Conservation (phyloP, 306 rosid species). For the Trifolium repens region DNA sequence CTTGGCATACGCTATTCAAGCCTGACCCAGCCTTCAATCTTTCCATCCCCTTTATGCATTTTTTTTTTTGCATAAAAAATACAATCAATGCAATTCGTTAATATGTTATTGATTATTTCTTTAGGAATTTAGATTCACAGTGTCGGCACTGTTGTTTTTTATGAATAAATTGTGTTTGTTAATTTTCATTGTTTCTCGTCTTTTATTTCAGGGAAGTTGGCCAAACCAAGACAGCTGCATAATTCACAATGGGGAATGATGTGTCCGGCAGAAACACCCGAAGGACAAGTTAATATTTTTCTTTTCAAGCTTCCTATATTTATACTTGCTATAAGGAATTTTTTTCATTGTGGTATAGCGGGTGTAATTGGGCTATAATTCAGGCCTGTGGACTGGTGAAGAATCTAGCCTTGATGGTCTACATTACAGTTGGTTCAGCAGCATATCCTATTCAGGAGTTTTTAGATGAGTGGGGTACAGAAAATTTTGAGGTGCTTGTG, state of each 20-base stretch:
- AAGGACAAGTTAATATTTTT: conserved; percentile 82
- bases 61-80: conserved; percentile 20
- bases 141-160: background rate
- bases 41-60: conserved; percentile 9
- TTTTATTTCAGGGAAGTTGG: conserved; percentile 78
- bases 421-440: conserved; percentile 97
- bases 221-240: conserved; percentile 94
- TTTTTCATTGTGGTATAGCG: conserved; percentile 28
- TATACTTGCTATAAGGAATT: conserved; percentile 7
- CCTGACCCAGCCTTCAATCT: conserved; percentile 1
- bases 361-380: conserved; percentile 39
- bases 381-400: conserved; percentile 99
- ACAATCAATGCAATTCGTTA: conserved; percentile 4
- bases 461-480: conserved; percentile 99
- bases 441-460: conserved; percentile 96
- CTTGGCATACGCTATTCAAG: conserved; percentile 13
- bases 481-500: conserved; percentile 83
- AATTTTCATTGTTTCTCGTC: conserved; percentile 27
- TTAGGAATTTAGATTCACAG: background rate
- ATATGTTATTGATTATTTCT: background rate
- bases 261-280: conserved; percentile 99
- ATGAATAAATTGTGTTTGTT: background rate
- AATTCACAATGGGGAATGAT: conserved; percentile 99
- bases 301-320: conserved; percentile 22
- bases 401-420: conserved; percentile 98